Conservation (phyloP, 768 basidiomycete species). For the Stropharia rugosoannulata region DNA sequence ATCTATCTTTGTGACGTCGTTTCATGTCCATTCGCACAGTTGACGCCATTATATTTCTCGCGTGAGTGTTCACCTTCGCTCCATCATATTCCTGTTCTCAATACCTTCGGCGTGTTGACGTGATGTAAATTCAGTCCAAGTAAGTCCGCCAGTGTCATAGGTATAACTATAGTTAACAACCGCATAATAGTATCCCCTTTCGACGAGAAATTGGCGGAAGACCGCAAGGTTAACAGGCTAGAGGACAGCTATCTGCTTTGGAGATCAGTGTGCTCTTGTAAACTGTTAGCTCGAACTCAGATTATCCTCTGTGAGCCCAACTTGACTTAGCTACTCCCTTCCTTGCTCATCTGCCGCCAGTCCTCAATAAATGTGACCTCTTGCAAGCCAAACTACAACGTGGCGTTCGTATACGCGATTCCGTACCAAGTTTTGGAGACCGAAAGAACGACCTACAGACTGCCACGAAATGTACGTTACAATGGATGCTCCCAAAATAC, state of each 20-base stretch:
- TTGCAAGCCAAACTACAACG: slow-evolving; percentile 70
- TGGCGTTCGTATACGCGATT: slow-evolving; percentile 64
- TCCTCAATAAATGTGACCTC: slow-evolving; percentile 73
- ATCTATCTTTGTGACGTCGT: neutral
- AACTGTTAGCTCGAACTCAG: slow-evolving; percentile 59
- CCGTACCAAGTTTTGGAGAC: slow-evolving; percentile 73
- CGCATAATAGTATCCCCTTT: slow-evolving; percentile 64
- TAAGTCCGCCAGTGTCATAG: slow-evolving; percentile 21
- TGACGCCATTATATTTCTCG: slow-evolving; percentile 84
- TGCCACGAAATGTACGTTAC: slow-evolving; percentile 66
- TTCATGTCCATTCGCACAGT: slow-evolving; percentile 32
- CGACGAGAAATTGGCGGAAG: slow-evolving; percentile 75
- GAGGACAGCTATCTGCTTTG: slow-evolving; percentile 79
- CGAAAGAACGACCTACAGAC: slow-evolving; percentile 68
- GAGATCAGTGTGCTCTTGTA: slow-evolving; percentile 71
- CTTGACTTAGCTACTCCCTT: neutral
- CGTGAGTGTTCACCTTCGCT: slow-evolving; percentile 33
- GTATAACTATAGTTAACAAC: neutral
- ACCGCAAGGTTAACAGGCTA: slow-evolving; percentile 66
- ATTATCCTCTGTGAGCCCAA: slow-evolving; percentile 43
- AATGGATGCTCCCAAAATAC: neutral
- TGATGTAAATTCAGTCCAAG: slow-evolving; percentile 33
- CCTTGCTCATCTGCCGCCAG: slow-evolving; percentile 20
- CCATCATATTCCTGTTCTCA: slow-evolving; percentile 5
- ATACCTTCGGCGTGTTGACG: slow-evolving; percentile 2